Evolutionary conservation across 495 filamentous ascomycete species (phyloP).

Genomic region (Xylaria acuta): DNA sequence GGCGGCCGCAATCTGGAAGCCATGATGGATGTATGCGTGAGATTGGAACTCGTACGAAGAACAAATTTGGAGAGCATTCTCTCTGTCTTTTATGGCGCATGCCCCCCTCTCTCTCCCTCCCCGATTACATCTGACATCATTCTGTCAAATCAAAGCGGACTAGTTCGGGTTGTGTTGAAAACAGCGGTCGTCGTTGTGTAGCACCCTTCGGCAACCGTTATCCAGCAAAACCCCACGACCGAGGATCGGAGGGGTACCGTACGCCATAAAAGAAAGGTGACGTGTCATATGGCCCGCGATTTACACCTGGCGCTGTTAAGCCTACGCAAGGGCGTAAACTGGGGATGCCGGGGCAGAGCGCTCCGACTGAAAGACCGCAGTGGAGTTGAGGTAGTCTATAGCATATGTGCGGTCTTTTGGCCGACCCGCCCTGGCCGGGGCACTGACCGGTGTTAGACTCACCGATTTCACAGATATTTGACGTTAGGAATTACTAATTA

Average conservation of each 20-base stretch:
- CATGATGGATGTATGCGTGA: not conserved
- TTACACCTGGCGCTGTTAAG: not conserved
- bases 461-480: too few relatives aligned
- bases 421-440: too few relatives aligned
- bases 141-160: not conserved
- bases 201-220: not conserved
- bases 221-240: not conserved
- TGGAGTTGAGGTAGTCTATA: too few relatives aligned
- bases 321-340: not conserved
- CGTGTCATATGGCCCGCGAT: not conserved
- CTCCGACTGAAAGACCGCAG: too few relatives aligned
- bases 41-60: not conserved
- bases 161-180: not conserved
- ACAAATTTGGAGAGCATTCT: not conserved
- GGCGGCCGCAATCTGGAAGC: conserved; percentile 15
- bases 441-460: too few relatives aligned
- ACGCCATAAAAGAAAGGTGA: not conserved
- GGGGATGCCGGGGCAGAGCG: not conserved
- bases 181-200: not conserved
- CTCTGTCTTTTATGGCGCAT: not conserved
- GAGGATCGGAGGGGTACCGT: not conserved
- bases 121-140: not conserved
- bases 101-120: not conserved
- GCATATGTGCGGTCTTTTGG: too few relatives aligned
- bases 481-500: too few relatives aligned